Evolutionary conservation across 768 basidiomycete genomes (phyloP).

Genomic region (Hemileccinum impolitum): DNA sequence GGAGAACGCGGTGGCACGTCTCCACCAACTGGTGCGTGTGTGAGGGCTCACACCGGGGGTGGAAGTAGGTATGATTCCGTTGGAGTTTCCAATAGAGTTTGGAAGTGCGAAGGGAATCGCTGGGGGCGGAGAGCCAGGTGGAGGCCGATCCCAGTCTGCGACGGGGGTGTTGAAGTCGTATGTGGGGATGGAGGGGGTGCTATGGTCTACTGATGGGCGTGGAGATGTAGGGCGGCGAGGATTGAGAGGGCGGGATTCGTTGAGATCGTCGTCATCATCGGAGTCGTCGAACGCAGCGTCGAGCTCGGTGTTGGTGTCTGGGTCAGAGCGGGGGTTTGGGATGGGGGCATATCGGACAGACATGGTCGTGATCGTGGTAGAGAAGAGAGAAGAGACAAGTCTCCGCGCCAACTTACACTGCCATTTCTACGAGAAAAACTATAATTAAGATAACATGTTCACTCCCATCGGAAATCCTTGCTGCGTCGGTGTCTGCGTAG

Average conservation of each 20-base stretch:
- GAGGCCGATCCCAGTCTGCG: conserved; percentile 71
- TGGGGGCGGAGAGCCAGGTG: conserved; percentile 77
- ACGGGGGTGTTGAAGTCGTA: conserved; percentile 77
- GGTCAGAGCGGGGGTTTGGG: conserved; percentile 52
- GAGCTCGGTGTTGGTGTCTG: conserved; percentile 57
- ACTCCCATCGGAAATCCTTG: conserved; percentile 27
- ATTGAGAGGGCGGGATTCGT: conserved; percentile 51
- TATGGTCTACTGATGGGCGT: conserved; percentile 12
- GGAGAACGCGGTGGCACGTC: conserved; percentile 51
- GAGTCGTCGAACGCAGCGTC: conserved; percentile 85
- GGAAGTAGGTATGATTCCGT: conserved; percentile 60
- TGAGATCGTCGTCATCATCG: conserved; percentile 58
- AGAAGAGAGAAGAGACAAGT: neutral
- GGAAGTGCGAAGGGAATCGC: conserved; percentile 63
- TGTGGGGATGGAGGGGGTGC: conserved; percentile 40
- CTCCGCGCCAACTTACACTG: too few species aligned
- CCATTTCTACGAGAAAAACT: conserved; percentile 1
- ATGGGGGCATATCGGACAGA: conserved; percentile 67
- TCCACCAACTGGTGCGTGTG: conserved; percentile 46
- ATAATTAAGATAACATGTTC: neutral
- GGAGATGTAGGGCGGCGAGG: conserved; percentile 33
- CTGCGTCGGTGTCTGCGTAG: conserved; percentile 11
- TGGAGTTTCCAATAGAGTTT: conserved; percentile 71
- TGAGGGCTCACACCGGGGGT: conserved; percentile 26
- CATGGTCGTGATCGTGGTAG: conserved; percentile 30